Percentiles rank a stretch among this genome's conserved stretches.
Evolutionary conservation across 208 protist genomes (phyloP).

Genomic region (Trypanosoma rangeli): DNA sequence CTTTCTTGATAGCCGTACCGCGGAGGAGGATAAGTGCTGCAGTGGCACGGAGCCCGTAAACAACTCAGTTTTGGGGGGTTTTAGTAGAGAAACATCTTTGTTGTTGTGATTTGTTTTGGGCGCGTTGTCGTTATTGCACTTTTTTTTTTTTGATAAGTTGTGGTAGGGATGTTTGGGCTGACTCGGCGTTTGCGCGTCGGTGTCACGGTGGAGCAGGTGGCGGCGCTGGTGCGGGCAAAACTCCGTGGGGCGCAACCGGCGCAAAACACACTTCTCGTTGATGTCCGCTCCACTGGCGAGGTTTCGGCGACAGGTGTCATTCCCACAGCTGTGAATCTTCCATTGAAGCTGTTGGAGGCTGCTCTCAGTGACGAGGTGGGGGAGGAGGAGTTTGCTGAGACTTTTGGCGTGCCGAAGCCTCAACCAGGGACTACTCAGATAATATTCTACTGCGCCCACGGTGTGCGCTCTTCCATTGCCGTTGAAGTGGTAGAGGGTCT

Average conservation of each 20-base stretch:
- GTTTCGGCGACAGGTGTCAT: constrained; percentile 67
- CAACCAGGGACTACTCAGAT: constrained; percentile 40
- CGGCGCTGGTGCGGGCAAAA: constrained; percentile 60
- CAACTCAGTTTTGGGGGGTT: too few species aligned
- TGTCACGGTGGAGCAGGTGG: constrained; percentile 59
- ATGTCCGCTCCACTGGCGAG: constrained; percentile 76
- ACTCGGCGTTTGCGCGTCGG: constrained; percentile 14
- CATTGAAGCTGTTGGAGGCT: constrained; percentile 50
- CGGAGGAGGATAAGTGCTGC: too few species aligned
- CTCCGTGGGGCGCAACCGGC: constrained; percentile 21
- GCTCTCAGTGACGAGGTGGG: constrained; percentile 40
- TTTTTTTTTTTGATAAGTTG: not conserved
- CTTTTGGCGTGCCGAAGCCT: constrained; percentile 48
- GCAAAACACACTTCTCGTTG: constrained; percentile 48
- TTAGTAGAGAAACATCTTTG: too few species aligned
- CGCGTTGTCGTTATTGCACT: too few species aligned
- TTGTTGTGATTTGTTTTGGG: too few species aligned
- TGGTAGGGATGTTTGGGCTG: constrained; percentile 22
- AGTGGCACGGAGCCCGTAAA: too few species aligned
- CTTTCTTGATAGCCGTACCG: too few species aligned
- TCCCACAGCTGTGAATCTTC: constrained; percentile 68
- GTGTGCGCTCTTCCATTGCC: constrained; percentile 62
- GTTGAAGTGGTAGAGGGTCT: constrained; percentile 61
- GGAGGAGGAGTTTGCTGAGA: constrained; percentile 50
- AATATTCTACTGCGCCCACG: constrained; percentile 78